Conservation (phyloP, 116 monocot species). For the Zostera marina region DNA sequence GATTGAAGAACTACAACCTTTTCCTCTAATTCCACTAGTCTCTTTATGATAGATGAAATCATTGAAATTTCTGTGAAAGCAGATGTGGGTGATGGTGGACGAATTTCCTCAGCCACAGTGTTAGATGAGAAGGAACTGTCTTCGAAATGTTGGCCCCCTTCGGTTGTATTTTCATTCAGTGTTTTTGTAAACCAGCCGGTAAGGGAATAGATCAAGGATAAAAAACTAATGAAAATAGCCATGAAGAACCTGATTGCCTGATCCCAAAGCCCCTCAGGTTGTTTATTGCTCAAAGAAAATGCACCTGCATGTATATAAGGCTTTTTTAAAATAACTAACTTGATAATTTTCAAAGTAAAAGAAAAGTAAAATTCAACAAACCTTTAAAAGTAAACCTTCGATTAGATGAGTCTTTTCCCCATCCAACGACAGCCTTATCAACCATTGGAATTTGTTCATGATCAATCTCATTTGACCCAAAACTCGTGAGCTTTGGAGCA, state of each 20-base stretch:
- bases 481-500: slow-evolving; percentile 9
- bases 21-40: slow-evolving; percentile 60
- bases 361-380: slow-evolving; percentile 8
- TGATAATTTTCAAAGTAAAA: too few relatives aligned
- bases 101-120: slow-evolving; percentile 18
- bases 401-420: slow-evolving; percentile 26
- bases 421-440: slow-evolving; percentile 71
- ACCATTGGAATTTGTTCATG: slow-evolving; percentile 38
- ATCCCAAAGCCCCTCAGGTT: slow-evolving; percentile 6
- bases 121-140: slow-evolving; percentile 7
- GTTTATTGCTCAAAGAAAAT: slow-evolving; percentile 5
- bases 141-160: neutral
- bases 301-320: slow-evolving; percentile 14
- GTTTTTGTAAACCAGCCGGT: slow-evolving; percentile 9
- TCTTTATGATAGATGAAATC: slow-evolving; percentile 34
- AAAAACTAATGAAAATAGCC: slow-evolving; percentile 24
- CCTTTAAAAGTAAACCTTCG: slow-evolving; percentile 29
- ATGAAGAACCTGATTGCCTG: slow-evolving; percentile 15
- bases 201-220: slow-evolving; percentile 12
- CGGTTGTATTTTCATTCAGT: slow-evolving; percentile 8
- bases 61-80: slow-evolving; percentile 20
- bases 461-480: slow-evolving; percentile 12
- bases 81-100: slow-evolving; percentile 40
- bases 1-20: slow-evolving; percentile 46
- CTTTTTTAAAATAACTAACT: too few relatives aligned